These are phyloP conservation scores for Tulasnella sp. DNA, from an alignment of 768 basidiomycete genomes.

Conservation along the genomic window DNA sequence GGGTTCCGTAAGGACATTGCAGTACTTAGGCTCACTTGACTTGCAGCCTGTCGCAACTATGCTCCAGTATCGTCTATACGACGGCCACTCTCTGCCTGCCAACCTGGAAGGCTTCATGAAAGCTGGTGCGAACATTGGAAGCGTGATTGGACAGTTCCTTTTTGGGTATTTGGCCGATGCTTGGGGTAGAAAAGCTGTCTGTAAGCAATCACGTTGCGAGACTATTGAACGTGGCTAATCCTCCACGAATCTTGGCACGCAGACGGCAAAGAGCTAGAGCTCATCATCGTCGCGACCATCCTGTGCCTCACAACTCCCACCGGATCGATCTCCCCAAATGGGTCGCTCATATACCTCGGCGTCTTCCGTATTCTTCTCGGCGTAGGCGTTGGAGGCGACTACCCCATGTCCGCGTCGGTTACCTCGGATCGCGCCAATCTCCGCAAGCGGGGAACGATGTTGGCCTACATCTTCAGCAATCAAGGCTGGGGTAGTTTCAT, in stretches of 20 bases:
- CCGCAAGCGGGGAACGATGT: constrained; percentile 61
- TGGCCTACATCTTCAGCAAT: constrained; percentile 72
- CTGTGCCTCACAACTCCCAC: constrained; percentile 64
- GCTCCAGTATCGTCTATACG: constrained; percentile 60
- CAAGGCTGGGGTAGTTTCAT: constrained; percentile 71
- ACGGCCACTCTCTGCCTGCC: constrained; percentile 49
- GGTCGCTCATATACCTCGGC: constrained; percentile 57
- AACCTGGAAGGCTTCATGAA: constrained; percentile 61
- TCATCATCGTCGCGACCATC: constrained; percentile 76
- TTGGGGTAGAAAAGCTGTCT: constrained; percentile 65
- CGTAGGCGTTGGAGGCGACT: constrained; percentile 75
- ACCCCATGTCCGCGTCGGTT: constrained; percentile 70
- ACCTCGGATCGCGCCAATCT: constrained; percentile 14
- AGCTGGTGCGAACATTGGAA: constrained; percentile 62
- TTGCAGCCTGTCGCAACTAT: constrained; percentile 25
- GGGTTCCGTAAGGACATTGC: background rate
- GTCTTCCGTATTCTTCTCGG: constrained; percentile 71
- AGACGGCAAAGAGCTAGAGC: constrained; percentile 77
- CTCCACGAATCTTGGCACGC: constrained; percentile 24
- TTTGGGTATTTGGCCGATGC: constrained; percentile 59
- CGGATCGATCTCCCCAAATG: constrained; percentile 46
- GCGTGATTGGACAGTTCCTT: constrained; percentile 48
- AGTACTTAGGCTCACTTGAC: background rate
- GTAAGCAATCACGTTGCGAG: background rate
- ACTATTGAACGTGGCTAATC: background rate